Conservation (phyloP, 202 grass and related monocot species). For the Cymbopogon flexuosus region DNA sequence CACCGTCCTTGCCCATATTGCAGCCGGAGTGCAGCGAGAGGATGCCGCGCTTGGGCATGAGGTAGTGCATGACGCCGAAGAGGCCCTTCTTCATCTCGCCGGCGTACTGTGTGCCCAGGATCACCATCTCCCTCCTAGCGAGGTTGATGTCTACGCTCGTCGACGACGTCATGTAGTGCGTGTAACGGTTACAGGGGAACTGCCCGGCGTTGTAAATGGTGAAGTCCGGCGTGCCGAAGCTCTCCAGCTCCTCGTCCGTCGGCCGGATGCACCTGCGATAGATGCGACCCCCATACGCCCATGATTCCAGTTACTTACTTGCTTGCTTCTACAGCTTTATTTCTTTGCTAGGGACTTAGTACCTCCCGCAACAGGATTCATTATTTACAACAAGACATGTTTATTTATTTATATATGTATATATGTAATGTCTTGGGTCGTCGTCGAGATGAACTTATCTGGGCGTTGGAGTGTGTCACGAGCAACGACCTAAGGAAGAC, state of each 20-base stretch:
- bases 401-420: too few relatives aligned
- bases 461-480: too few relatives aligned
- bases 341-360: too few relatives aligned
- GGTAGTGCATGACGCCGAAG: slow-evolving; percentile 99
- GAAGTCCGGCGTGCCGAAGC: slow-evolving; percentile 96
- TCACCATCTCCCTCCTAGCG: slow-evolving; percentile 97
- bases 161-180: slow-evolving; percentile 99
- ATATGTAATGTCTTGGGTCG: too few relatives aligned
- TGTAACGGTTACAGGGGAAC: slow-evolving; percentile 99
- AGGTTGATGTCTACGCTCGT: slow-evolving; percentile 96
- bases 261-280: slow-evolving; percentile 84
- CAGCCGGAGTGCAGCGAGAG: slow-evolving; percentile 96
- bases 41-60: slow-evolving; percentile 94
- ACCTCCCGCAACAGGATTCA: too few relatives aligned
- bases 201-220: slow-evolving; percentile 99
- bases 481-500: too few relatives aligned
- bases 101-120: slow-evolving; percentile 98
- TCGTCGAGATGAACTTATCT: too few relatives aligned
- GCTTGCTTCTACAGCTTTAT: slow-evolving; percentile 2
- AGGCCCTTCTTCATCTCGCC: slow-evolving; percentile 99
- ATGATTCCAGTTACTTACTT: slow-evolving; percentile 41
- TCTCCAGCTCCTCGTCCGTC: slow-evolving; percentile 93
- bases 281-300: not conserved
- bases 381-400: too few relatives aligned
- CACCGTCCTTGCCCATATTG: slow-evolving; percentile 93